Evolutionary conservation across 768 basidiomycete genomes (phyloP).

Genomic region (Lentinula guzmanii): DNA sequence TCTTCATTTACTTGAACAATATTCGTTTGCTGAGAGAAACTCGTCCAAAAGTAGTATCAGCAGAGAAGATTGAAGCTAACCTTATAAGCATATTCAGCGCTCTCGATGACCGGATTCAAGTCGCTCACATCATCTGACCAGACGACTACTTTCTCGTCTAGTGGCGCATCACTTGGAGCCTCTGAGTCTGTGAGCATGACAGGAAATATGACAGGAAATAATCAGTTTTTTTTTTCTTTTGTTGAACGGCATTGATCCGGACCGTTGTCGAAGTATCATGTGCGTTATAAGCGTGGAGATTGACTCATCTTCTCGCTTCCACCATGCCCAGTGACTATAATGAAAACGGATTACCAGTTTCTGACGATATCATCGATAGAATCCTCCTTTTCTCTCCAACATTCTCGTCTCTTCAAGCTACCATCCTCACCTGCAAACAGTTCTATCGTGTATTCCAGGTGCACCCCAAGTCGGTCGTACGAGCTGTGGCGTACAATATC

Average conservation of each 20-base stretch:
- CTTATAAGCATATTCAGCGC: slow-evolving; percentile 6
- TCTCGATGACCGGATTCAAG: slow-evolving; percentile 8
- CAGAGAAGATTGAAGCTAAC: neutral
- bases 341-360: slow-evolving; percentile 14
- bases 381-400: slow-evolving; percentile 21
- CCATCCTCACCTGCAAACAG: slow-evolving; percentile 17
- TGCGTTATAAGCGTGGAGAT: no score
- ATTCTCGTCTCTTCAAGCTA: slow-evolving; percentile 10
- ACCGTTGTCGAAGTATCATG: no score
- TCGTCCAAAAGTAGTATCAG: neutral
- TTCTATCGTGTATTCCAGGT: slow-evolving; percentile 21
- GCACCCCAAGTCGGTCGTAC: slow-evolving; percentile 23
- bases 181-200: neutral
- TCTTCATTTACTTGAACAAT: slow-evolving; percentile 5
- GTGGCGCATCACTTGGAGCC: neutral
- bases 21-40: slow-evolving; percentile 5
- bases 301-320: no score
- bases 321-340: no score
- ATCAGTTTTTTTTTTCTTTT: no score
- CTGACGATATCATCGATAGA: slow-evolving; percentile 25
- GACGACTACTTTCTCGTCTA: slow-evolving; percentile 2
- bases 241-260: no score
- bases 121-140: neutral
- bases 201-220: no score
- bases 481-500: slow-evolving; percentile 21